Conservation (phyloP, 2,329 filamentous ascomycete genomes). For the Pyrenophora seminiperda region DNA sequence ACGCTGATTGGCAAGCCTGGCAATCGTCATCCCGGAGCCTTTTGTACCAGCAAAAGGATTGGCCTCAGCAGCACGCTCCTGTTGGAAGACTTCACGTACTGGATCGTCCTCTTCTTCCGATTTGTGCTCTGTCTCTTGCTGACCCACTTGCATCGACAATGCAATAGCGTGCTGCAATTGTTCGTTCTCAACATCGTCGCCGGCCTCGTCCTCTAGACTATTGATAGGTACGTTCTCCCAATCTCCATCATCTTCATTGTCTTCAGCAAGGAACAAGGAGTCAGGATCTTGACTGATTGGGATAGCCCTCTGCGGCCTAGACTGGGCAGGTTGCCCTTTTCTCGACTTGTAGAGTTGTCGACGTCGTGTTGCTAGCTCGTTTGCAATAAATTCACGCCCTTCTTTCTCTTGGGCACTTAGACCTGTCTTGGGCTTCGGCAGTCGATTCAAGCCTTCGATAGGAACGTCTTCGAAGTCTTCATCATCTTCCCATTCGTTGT, state of each 20-base stretch:
- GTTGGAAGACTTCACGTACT: conserved; percentile 54
- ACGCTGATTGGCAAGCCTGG: conserved; percentile 74
- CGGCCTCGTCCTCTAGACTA: conserved; percentile 61
- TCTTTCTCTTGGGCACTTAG: conserved; percentile 32
- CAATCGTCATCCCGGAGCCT: conserved; percentile 64
- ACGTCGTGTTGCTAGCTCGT: conserved; percentile 51
- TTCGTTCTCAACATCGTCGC: conserved; percentile 65
- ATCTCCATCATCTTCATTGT: conserved; percentile 48
- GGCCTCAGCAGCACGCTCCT: conserved; percentile 50
- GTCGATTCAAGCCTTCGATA: conserved; percentile 83
- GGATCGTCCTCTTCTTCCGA: conserved; percentile 51
- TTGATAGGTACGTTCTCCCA: conserved; percentile 53
- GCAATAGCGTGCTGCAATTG: conserved; percentile 83
- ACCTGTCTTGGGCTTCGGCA: conserved; percentile 65
- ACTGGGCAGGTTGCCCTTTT: conserved; percentile 29
- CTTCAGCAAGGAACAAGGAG: conserved; percentile 61
- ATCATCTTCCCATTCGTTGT: conserved; percentile 70
- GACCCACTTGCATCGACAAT: conserved; percentile 72
- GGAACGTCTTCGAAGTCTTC: conserved; percentile 92
- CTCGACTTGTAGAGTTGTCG: conserved; percentile 55
- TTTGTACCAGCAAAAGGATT: conserved; percentile 50
- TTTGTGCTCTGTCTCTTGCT: conserved; percentile 57
- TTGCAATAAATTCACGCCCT: conserved; percentile 45
- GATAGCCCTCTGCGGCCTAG: conserved; percentile 22
- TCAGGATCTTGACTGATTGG: conserved; percentile 52